phyloP scores from a whole-genome alignment of 257 asterid genomes.

The Schizonepeta tenuifolia region DNA sequence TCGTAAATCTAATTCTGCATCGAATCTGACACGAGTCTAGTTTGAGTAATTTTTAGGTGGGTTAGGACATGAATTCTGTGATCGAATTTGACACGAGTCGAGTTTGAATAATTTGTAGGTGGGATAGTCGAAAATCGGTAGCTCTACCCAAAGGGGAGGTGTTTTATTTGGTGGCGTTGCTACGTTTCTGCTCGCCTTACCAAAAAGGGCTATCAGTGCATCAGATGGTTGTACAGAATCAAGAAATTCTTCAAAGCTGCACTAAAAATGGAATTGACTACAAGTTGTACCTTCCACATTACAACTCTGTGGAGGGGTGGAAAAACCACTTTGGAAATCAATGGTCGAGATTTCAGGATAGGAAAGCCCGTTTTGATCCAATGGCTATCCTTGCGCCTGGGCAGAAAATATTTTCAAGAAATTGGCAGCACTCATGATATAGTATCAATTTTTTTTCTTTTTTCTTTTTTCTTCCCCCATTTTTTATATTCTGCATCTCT shows the following conservation, averaged over 20 bases:
- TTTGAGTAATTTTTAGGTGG: too few species aligned
- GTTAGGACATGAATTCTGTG: too few species aligned
- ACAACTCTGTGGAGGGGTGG: conserved; percentile 68
- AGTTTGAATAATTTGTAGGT: conserved; percentile 43
- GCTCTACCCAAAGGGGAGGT: conserved; percentile 71
- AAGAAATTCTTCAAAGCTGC: conserved; percentile 65
- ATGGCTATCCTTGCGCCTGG: conserved; percentile 95
- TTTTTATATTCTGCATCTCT: background rate
- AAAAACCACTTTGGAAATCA: conserved; percentile 74
- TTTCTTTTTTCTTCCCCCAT: background rate
- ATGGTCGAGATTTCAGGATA: conserved; percentile 77
- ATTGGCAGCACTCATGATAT: conserved; percentile 45
- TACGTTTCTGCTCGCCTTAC: conserved; percentile 63
- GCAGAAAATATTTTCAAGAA: conserved; percentile 77
- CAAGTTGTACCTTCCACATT: conserved; percentile 89
- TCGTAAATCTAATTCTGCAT: too few species aligned
- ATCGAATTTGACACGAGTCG: too few species aligned
- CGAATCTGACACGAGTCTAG: too few species aligned
- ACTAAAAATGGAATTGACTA: conserved; percentile 49
- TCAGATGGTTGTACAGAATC: conserved; percentile 73
- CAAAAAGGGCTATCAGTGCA: conserved; percentile 55
- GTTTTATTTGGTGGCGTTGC: conserved; percentile 78
- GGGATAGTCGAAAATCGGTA: conserved; percentile 77
- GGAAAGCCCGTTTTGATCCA: conserved; percentile 74
- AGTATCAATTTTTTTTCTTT: background rate